These are phyloP conservation scores for Suhomyces terraborum DNA, from an alignment of 1,139 yeast species.

Conservation along the genomic window DNA sequence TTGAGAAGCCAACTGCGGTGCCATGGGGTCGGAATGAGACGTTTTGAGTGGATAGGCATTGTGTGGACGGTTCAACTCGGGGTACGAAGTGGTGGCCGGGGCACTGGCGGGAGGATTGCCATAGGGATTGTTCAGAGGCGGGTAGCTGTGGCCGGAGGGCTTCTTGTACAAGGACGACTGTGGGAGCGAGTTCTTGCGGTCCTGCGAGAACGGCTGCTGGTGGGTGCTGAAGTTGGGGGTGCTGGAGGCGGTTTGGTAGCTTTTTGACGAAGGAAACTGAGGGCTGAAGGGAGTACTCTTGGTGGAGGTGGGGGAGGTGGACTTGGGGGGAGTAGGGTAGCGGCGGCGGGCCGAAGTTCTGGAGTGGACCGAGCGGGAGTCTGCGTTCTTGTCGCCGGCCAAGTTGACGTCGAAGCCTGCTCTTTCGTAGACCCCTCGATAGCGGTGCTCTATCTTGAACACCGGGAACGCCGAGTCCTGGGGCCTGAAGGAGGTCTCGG, in stretches of 20 bases:
- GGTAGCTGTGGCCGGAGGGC: slow-evolving; percentile 4
- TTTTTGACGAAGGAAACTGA: slow-evolving; percentile 8
- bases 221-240: slow-evolving; percentile 13
- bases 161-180: slow-evolving; percentile 5
- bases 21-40: background rate
- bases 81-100: slow-evolving; percentile 7
- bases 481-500: slow-evolving; percentile 35
- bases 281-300: slow-evolving; percentile 14
- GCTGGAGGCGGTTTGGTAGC: slow-evolving; percentile 13
- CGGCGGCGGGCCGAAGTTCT: slow-evolving; percentile 5
- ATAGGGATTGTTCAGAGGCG: background rate
- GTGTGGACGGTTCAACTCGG: slow-evolving; percentile 2
- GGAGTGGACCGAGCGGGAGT: slow-evolving; percentile 16
- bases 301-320: slow-evolving; percentile 16
- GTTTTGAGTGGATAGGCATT: background rate
- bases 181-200: slow-evolving; percentile 9
- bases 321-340: slow-evolving; percentile 16
- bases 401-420: slow-evolving; percentile 63
- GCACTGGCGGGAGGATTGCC: slow-evolving; percentile 9
- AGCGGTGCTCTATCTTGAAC: slow-evolving; percentile 53
- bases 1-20: background rate
- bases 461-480: slow-evolving; percentile 60
- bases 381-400: slow-evolving; percentile 14
- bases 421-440: slow-evolving; percentile 62
- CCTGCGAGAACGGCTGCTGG: slow-evolving; percentile 7